Conservation (phyloP, 345 rosid species). For the Salix exigua region DNA sequence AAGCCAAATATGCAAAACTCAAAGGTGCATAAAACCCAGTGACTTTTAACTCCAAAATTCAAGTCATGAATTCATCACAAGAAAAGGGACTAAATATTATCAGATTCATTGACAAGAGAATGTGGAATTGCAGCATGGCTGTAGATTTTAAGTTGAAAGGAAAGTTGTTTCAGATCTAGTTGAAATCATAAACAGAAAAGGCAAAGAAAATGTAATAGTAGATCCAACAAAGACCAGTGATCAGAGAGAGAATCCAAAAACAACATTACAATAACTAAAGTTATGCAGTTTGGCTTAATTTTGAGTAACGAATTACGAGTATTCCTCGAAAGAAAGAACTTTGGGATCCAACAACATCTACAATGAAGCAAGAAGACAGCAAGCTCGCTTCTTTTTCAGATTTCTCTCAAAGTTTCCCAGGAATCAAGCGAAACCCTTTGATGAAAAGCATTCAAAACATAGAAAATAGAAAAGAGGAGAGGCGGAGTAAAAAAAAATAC, state of each 20-base stretch:
- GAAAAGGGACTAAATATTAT: neutral
- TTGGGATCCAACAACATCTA: neutral
- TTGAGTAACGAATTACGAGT: neutral
- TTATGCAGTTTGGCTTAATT: neutral
- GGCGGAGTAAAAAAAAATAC: neutral
- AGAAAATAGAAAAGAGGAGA: neutral
- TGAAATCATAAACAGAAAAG: neutral
- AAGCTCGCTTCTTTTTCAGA: conserved; percentile 7
- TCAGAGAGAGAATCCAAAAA: neutral
- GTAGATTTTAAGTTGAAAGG: conserved; percentile 2
- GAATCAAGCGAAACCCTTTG: conserved; percentile 3
- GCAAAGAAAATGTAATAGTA: neutral
- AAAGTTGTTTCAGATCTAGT: conserved; percentile 33
- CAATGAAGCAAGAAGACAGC: neutral
- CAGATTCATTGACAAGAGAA: conserved; percentile 6
- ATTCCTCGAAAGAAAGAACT: neutral
- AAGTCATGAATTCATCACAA: neutral
- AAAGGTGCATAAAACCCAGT: neutral
- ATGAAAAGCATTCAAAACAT: neutral
- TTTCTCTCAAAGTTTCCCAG: neutral
- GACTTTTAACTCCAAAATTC: conserved; percentile 4
- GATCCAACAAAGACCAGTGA: conserved; percentile 4
- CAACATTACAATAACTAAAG: neutral
- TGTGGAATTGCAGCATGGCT: conserved; percentile 6
- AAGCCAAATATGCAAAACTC: neutral